phyloP scores from a whole-genome alignment of 345 rosid genomes.

The Ceriops decandra region DNA sequence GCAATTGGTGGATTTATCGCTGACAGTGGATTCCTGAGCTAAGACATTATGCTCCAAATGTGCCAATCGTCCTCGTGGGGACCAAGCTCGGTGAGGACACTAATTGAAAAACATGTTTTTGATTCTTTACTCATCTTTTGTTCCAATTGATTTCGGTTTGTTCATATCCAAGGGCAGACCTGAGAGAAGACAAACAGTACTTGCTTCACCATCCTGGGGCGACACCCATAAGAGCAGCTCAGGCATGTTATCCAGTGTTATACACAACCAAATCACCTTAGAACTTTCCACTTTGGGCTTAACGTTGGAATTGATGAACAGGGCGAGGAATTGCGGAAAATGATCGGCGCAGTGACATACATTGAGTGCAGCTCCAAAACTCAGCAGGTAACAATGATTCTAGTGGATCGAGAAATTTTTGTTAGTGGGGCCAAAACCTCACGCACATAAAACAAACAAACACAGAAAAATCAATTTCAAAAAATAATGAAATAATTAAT shows the following conservation, averaged over 20 bases:
- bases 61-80: slow-evolving; percentile 74
- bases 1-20: background rate
- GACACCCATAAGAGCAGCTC: slow-evolving; percentile 55
- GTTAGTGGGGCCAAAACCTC: background rate
- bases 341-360: slow-evolving; percentile 69
- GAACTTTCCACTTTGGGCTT: slow-evolving; percentile 9
- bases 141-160: background rate
- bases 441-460: background rate
- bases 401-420: no score
- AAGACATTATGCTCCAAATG: slow-evolving; percentile 68
- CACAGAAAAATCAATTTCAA: background rate
- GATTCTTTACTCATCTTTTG: background rate
- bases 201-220: slow-evolving; percentile 62
- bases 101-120: no score
- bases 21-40: slow-evolving; percentile 83
- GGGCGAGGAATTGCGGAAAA: slow-evolving; percentile 74
- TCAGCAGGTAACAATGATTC: slow-evolving; percentile 45
- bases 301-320: slow-evolving; percentile 12
- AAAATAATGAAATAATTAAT: no score
- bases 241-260: slow-evolving; percentile 32
- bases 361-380: slow-evolving; percentile 83
- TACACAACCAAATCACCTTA: background rate
- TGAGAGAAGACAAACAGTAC: slow-evolving; percentile 57
- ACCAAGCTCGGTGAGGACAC: slow-evolving; percentile 60
- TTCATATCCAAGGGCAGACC: slow-evolving; percentile 37